phyloP scores from a whole-genome alignment of 352 stramenopile species.

The Blastocystis sp. region DNA sequence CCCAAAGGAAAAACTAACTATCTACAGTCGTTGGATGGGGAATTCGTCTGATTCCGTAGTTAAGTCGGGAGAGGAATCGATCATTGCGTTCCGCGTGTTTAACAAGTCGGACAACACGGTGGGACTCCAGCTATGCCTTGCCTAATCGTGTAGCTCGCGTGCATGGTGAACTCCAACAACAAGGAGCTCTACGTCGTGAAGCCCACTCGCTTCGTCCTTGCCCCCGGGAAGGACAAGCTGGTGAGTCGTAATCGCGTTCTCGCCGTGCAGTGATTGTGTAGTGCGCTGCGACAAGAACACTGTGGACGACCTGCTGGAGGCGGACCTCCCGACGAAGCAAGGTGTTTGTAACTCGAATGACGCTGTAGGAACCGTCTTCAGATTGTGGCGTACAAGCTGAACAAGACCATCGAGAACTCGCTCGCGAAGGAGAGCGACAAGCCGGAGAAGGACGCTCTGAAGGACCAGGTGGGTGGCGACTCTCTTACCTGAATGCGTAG shows the following conservation, averaged over 20 bases:
- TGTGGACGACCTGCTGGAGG: constrained; percentile 46
- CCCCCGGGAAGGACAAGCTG: neutral
- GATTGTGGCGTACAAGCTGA: constrained; percentile 1
- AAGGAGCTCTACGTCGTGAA: constrained; percentile 60
- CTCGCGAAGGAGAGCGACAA: neutral
- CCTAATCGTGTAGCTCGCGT: constrained; percentile 11
- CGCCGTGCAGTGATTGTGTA: neutral
- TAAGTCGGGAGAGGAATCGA: constrained; percentile 31
- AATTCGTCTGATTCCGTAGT: constrained; percentile 24
- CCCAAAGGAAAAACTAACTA: constrained; percentile 40
- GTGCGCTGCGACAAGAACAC: constrained; percentile 39
- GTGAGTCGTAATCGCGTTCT: constrained; percentile 13
- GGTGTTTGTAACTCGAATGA: too few species aligned
- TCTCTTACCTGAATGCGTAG: neutral
- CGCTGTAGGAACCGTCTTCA: constrained; percentile 42
- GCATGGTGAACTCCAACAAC: constrained; percentile 44
- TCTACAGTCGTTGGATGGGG: constrained; percentile 2
- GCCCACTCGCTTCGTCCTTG: constrained; percentile 51
- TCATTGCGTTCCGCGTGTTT: constrained; percentile 36
- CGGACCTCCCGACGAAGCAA: constrained; percentile 52
- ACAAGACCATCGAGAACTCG: neutral
- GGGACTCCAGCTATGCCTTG: neutral
- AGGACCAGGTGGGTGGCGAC: neutral
- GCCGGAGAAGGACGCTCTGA: constrained; percentile 32
- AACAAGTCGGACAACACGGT: constrained; percentile 28